A percentile compares a stretch with the other conserved stretches of the same genome.
phyloP scores from a whole-genome alignment of 192 early-diverging fungal genomes.

The Funneliformis mosseae region DNA sequence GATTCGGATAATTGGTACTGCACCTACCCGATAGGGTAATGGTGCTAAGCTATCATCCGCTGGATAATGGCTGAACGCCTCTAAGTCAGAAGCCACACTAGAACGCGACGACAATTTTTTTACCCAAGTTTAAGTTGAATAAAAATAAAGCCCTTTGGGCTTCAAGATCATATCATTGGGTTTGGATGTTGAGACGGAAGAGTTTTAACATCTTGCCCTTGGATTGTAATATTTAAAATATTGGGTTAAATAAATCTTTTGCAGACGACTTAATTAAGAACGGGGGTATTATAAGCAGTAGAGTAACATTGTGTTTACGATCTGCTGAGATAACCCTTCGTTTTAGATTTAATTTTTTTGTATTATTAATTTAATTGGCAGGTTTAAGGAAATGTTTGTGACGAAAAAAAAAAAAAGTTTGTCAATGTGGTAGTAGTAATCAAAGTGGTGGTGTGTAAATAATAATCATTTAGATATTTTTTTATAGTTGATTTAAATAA shows the following conservation, averaged over 20 bases:
- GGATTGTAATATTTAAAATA: background rate
- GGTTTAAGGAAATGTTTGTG: too few relatives aligned
- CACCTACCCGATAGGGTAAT: conserved; percentile 21
- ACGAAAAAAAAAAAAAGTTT: too few relatives aligned
- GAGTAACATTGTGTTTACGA: too few relatives aligned
- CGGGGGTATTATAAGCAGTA: background rate
- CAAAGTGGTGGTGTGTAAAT: too few relatives aligned
- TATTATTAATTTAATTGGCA: too few relatives aligned
- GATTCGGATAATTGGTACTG: conserved; percentile 70
- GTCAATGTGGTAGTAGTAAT: too few relatives aligned
- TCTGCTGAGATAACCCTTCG: too few relatives aligned
- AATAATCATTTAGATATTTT: too few relatives aligned
- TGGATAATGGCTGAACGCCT: conserved; percentile 33
- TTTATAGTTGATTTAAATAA: too few relatives aligned
- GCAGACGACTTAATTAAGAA: conserved; percentile 18
- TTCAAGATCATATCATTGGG: background rate
- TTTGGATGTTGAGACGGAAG: background rate
- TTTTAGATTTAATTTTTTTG: too few relatives aligned
- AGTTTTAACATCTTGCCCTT: background rate
- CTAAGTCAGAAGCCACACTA: conserved; percentile 23
- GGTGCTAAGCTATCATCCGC: conserved; percentile 30
- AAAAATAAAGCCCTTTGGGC: background rate
- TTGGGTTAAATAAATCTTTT: conserved; percentile 4
- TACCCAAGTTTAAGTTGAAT: background rate
- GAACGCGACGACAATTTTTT: conserved; percentile 5